Base-by-base conservation (phyloP, 495 filamentous ascomycete genomes). In the Parachaetomium inaequale region DNA sequence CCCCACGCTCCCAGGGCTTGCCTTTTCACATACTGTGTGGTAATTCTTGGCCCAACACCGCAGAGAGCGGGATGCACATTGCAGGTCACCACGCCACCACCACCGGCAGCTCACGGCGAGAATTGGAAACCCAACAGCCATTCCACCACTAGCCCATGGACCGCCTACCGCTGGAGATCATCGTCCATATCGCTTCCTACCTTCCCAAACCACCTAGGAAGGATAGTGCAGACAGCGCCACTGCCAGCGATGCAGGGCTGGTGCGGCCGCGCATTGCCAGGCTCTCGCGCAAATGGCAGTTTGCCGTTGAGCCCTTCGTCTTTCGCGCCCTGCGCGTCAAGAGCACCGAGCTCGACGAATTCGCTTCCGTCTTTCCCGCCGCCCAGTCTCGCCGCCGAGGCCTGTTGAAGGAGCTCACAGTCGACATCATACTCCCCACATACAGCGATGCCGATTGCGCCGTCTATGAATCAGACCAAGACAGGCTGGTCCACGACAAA, bases 1-100 rank as follows among this genome's bases (percentile, higher is more conserved):
- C 55, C 55, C 55, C 55, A 58, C 55, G 55, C 31, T 49, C 55
- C 21, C 36, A 47, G 29, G 14, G 31, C 3, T 26, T 1, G 1
- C n/a, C 42, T 19, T 34, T 57, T 32, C 56, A 36, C 29, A 49
- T 51, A 29, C 15, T 40, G 21, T 50, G 45, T 40, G 29, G 45
- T 50, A 51, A 59, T 49, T 58, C 17, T 26, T 23, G n/a, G 7
- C 3, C 3, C n/a, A 19, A 17, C n/a, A 31, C 3, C 45, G 3
- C 23, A 14, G 21, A n/a, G n/a, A n/a, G n/a, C n/a, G n/a, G n/a
- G n/a, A n/a, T n/a, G n/a, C n/a, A n/a, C n/a, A n/a, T n/a, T n/a
- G n/a, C n/a, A n/a, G n/a, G n/a, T n/a, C n/a, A n/a, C n/a, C n/a
- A n/a, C n/a, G n/a, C n/a, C n/a, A n/a, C n/a, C n/a, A n/a, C n/a